A percentile compares a stretch with the other conserved stretches of the same genome.
Conservation (phyloP, 1,139 yeast species). For the Zhuliangozyma parablackwelliae region DNA sequence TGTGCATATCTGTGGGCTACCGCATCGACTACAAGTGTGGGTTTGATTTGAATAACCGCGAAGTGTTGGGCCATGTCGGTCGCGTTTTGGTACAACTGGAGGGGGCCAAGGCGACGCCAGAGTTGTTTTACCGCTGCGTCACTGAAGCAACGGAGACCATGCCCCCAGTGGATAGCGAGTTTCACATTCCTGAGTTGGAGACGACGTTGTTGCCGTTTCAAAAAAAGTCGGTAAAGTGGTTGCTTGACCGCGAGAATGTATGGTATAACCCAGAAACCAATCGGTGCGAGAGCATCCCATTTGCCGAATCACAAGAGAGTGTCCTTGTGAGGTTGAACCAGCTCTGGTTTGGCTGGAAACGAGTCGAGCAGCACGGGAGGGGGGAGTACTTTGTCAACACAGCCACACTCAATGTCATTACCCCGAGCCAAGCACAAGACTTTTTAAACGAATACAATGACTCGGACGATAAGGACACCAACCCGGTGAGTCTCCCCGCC, state of each 20-base stretch:
- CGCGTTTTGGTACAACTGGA: no score
- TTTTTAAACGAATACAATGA: constrained; percentile 14
- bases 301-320: no score
- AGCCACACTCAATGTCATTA: constrained; percentile 44
- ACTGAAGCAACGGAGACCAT: constrained; percentile 27
- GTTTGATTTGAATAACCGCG: no score
- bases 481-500: constrained; percentile 35
- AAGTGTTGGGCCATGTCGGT: no score
- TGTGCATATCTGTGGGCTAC: no score
- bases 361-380: constrained; percentile 15
- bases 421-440: constrained; percentile 22
- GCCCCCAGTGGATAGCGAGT: constrained; percentile 14
- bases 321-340: constrained; percentile 15
- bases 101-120: constrained; percentile 10
- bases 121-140: constrained; percentile 32
- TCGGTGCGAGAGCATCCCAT: constrained; percentile 11
- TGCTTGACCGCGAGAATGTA: constrained; percentile 56
- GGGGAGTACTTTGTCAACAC: constrained; percentile 42
- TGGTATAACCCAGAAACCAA: constrained; percentile 25
- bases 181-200: constrained; percentile 45
- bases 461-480: constrained; percentile 8
- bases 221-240: constrained; percentile 61
- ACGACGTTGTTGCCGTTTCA: constrained; percentile 57
- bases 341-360: constrained; percentile 52
- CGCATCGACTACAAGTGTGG: no score